These are phyloP conservation scores for Effrenium voratum DNA, from an alignment of 73 alveolate species.

Conservation along the genomic window DNA sequence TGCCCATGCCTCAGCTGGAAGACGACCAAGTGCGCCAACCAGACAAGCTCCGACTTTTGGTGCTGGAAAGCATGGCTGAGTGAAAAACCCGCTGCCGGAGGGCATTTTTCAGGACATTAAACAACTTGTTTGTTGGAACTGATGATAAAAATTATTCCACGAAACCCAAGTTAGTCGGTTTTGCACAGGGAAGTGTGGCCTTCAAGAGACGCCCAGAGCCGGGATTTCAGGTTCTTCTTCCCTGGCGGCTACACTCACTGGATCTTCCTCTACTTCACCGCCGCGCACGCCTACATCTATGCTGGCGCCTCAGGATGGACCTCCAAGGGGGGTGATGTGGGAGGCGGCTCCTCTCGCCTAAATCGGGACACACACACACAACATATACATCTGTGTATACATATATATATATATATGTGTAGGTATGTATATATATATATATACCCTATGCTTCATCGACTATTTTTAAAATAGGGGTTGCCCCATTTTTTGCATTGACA, in stretches of 20 bases:
- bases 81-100: background rate
- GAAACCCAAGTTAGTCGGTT: no score
- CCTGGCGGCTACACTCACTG: slow-evolving; percentile 92
- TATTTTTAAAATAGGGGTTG: no score
- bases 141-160: no score
- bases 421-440: background rate
- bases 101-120: background rate
- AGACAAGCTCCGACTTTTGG: background rate
- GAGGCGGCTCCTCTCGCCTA: no score
- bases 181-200: no score
- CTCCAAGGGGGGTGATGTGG: no score
- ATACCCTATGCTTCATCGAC: no score
- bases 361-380: no score
- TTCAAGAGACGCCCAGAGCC: no score
- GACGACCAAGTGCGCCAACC: no score
- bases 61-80: background rate
- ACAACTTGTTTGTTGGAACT: background rate
- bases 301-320: slow-evolving; percentile 47
- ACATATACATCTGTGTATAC: background rate
- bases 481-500: no score
- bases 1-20: background rate
- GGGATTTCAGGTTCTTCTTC: slow-evolving; percentile 56
- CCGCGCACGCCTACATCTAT: slow-evolving; percentile 51
- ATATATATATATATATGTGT: background rate
- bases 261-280: slow-evolving; percentile 33